Conservation (phyloP, 1,284 basidiomycete species). For the Leccinum huronense region DNA sequence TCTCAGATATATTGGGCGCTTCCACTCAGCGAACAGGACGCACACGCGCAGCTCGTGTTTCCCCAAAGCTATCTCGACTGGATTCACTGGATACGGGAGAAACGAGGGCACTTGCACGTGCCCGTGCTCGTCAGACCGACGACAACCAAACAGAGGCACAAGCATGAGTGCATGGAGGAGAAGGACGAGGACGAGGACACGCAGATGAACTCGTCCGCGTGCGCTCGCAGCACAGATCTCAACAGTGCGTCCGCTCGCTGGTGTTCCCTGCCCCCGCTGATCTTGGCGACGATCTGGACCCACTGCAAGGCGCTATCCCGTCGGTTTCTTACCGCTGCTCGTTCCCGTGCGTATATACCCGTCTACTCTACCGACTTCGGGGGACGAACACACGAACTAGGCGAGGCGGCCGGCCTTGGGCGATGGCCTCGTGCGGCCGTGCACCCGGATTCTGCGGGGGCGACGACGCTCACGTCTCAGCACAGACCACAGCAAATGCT, state of each 20-base stretch:
- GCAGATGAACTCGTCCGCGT: slow-evolving; percentile 13
- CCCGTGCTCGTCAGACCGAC: slow-evolving; percentile 10
- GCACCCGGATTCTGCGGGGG: slow-evolving; percentile 51
- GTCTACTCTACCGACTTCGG: slow-evolving; percentile 21
- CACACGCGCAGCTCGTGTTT: slow-evolving; percentile 60
- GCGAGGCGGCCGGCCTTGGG: slow-evolving; percentile 38
- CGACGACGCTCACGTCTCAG: slow-evolving; percentile 33
- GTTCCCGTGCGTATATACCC: slow-evolving; percentile 55
- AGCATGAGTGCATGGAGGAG: background rate
- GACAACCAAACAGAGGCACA: slow-evolving; percentile 15
- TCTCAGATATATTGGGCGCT: slow-evolving; percentile 75
- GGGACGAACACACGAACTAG: background rate
- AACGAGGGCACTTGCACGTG: slow-evolving; percentile 11
- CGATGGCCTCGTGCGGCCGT: slow-evolving; percentile 47
- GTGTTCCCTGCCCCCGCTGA: no score
- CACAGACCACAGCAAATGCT: background rate
- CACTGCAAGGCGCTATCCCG: slow-evolving; percentile 42
- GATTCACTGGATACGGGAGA: slow-evolving; percentile 43
- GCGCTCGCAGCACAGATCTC: no score
- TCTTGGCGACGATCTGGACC: no score
- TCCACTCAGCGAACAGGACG: slow-evolving; percentile 56
- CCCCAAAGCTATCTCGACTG: slow-evolving; percentile 55
- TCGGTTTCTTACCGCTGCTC: slow-evolving; percentile 50
- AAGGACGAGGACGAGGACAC: slow-evolving; percentile 25
- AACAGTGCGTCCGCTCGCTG: no score